These are phyloP conservation scores for Pleoardoris graminearum DNA, from an alignment of 2,329 filamentous ascomycete genomes.

Conservation along the genomic window DNA sequence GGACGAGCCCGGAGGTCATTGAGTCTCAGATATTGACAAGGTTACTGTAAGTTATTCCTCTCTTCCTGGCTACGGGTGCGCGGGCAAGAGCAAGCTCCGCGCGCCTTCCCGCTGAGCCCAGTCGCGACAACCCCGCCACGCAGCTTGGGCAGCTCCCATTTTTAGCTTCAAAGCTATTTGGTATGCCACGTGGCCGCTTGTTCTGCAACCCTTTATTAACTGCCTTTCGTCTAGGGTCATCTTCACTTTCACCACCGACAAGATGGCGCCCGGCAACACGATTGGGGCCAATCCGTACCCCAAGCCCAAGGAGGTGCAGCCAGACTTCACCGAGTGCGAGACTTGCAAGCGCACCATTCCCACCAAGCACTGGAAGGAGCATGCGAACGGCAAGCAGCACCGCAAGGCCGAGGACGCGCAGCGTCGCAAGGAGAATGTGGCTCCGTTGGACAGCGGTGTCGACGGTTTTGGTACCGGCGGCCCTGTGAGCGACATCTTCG, in stretches of 20 bases:
- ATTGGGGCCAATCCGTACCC: slow-evolving; percentile 31
- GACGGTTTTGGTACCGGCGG: slow-evolving; percentile 8
- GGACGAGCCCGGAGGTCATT: background rate
- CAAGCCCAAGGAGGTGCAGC: slow-evolving; percentile 20
- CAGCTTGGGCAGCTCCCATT: background rate
- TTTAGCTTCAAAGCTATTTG: background rate
- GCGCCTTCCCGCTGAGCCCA: background rate
- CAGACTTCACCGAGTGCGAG: slow-evolving; percentile 33
- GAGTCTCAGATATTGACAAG: background rate
- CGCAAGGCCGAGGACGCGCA: slow-evolving; percentile 16
- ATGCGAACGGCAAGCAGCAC: slow-evolving; percentile 42
- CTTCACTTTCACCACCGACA: background rate
- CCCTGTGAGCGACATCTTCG: background rate
- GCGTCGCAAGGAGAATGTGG: slow-evolving; percentile 22
- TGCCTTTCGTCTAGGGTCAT: background rate
- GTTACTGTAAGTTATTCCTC: background rate
- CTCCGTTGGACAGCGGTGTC: slow-evolving; percentile 12
- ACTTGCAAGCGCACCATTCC: slow-evolving; percentile 35
- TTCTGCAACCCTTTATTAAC: background rate
- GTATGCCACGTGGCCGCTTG: too few species aligned
- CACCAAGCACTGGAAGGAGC: slow-evolving; percentile 36
- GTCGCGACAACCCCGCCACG: background rate
- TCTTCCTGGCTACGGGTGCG: too few species aligned
- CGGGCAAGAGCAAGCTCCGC: background rate
- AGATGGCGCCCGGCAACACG: background rate